Percentiles rank a stretch among this genome's conserved stretches.
phyloP scores from a whole-genome alignment of 495 filamentous ascomycete species.

The Collariella sp. region DNA sequence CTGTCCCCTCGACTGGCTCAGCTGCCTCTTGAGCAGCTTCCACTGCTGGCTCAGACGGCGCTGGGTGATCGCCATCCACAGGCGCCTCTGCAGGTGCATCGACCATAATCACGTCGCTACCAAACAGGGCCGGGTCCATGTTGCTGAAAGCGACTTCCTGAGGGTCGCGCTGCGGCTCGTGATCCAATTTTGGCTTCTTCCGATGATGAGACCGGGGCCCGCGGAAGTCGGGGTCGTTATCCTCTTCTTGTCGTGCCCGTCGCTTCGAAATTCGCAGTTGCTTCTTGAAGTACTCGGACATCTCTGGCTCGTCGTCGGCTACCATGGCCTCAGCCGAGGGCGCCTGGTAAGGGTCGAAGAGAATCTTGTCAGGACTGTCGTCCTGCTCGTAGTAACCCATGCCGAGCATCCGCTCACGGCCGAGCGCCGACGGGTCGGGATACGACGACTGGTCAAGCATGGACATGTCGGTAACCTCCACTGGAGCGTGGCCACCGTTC shows the following conservation, averaged over 20 bases:
- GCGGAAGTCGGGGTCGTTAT: conserved; percentile 42
- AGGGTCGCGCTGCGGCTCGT: conserved; percentile 9
- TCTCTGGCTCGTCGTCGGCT: conserved; percentile 32
- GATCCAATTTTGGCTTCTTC: conserved; percentile 28
- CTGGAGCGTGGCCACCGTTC: conserved; percentile 4
- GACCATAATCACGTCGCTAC: conserved; percentile 11
- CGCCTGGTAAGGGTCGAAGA: conserved; percentile 42
- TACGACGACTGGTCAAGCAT: conserved; percentile 34
- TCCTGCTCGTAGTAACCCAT: conserved; percentile 49
- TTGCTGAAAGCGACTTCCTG: conserved; percentile 29
- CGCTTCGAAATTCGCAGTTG: conserved; percentile 39
- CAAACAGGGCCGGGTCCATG: conserved; percentile 34
- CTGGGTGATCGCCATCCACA: conserved; percentile 6
- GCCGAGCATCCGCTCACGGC: conserved; percentile 43
- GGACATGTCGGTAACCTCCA: conserved; percentile 25
- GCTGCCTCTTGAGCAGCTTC: background rate
- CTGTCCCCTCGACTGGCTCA: conserved; percentile 6
- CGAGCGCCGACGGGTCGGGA: conserved; percentile 39
- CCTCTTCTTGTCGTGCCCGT: conserved; percentile 35
- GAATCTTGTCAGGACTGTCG: conserved; percentile 41
- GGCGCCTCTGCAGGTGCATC: conserved; percentile 15
- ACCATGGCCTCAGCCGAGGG: conserved; percentile 32
- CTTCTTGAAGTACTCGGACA: conserved; percentile 41
- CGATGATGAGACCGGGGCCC: conserved; percentile 27
- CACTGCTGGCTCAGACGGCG: background rate